Evolutionary conservation across 169 alveolate species (phyloP), one percentile per base, ranked within the genome.

Genomic region (Plasmodium coatneyi): DNA sequence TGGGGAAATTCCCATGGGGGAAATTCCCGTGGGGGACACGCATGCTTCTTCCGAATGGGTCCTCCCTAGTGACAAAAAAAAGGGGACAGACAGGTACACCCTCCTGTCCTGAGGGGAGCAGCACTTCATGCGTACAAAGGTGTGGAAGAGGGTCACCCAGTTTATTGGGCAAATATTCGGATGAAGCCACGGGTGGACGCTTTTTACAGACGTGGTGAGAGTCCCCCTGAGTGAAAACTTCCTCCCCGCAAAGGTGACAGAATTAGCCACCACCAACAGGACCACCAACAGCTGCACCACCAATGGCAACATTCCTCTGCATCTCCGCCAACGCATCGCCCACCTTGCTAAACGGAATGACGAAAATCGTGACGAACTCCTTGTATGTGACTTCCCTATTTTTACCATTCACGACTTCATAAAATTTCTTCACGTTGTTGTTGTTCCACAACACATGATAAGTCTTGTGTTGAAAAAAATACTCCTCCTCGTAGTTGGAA

Each of bases 401-500:
- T 74, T 91, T 71, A 1, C 74, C 19, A 19, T 91, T 81, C 16
- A 14, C 30, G 0, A 81, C 22, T 66, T 91, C 95, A 16, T 80
- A 91, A 71, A 91, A 91, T 30, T 81, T 80, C 41, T 82, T 80
- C 9, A 91, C 56, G 25, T 91, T 91, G 30, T 91, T 91, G 41
- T 80, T 91, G n/a, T 81, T 71, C 92, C 92, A 91, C 52, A 81
- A 16, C 0, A 91, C 66, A 72, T 91, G 80, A 16, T 82, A 19
- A 2, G 82, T 46, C n/a, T 74, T 80, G 74, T 91, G 19, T 14
- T 81, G 28, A 91, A 91, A 91, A 52, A 91, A 91, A 19, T 81
- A 56, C 22, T 91, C 81, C 78, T 91, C 95, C 76, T 91, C 95
- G 52, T 32, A 91, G 54, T 91, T 80, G 0, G 84, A 52, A 71